Base-by-base conservation (phyloP, 192 early-diverging fungal genomes). In the Coemansia sp. region DNA sequence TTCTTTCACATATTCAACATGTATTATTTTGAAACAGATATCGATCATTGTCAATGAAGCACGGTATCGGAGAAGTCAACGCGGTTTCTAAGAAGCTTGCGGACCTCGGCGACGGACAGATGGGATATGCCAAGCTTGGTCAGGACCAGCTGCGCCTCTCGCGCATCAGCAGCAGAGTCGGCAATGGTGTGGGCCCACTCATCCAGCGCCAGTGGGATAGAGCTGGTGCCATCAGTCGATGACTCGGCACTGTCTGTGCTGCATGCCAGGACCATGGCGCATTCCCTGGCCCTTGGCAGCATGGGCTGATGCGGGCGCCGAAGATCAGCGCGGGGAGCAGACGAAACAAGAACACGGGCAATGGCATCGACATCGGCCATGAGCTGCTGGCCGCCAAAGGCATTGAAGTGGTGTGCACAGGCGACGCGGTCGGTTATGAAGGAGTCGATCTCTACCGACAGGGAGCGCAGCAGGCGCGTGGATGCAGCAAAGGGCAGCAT, bases 401-500 rank as follows among this genome's bases (percentile, higher is more conserved):
- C 29, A 40, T 70, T 68, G 20, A 80, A 80, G 0, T 40, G 36
- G 30, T 80, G 78, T 10, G 61, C 68, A 52, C 55, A 61, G 5
- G 78, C 78, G 11, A 80, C 78, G 1, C 72, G 62, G 5, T 80
- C 68, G 2, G 64, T 53, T 1, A 80, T 33, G 37, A 80, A 75
- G 8, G 29, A 52, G 31, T 80, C 78, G n/a, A 80, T 13, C 44
- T 75, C 72, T 9, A 45, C 50, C 13, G 64, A 57, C 61, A 80
- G 33, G 30, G 25, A 47, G 14, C 78, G 64, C 50, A 71, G 20
- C 14, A 80, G 48, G 5, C 61, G 57, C 17, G 56, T 44, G 30
- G 50, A 57, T 42, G 67, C 72, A n/a, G 50, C 20, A 3, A 50
- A 62, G 2, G 78, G 72, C 23, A 80, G 29, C 53, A 75, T 62